phyloP scores from a whole-genome alignment of 2,329 filamentous ascomycete species.

The Arachnomyces sp. region DNA sequence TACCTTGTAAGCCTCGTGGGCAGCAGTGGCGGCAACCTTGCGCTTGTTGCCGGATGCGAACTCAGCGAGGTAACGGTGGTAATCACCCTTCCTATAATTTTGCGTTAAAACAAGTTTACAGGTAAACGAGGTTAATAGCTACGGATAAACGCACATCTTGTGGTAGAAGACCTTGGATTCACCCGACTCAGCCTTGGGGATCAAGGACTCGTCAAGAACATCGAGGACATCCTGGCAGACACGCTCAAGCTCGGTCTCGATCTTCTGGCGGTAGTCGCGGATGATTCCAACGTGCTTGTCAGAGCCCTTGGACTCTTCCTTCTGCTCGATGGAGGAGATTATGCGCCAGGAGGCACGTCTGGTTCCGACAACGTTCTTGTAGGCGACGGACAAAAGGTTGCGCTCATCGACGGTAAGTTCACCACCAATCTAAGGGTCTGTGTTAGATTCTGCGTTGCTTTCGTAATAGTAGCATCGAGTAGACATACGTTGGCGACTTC shows the following conservation, averaged over 20 bases:
- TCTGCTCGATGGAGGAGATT: conserved; percentile 99
- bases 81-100: conserved; percentile 77
- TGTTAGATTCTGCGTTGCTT: conserved; percentile 16
- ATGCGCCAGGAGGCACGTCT: conserved; percentile 98
- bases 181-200: conserved; percentile 90
- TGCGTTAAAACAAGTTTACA: conserved; percentile 8
- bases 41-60: conserved; percentile 89
- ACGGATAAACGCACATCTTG: conserved; percentile 70
- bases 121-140: background rate
- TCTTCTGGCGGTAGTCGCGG: conserved; percentile 96
- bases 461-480: conserved; percentile 9
- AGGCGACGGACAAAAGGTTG: conserved; percentile 95
- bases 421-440: conserved; percentile 48
- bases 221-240: conserved; percentile 97
- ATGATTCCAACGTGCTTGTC: conserved; percentile 92
- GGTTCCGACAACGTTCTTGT: conserved; percentile 99
- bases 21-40: conserved; percentile 76
- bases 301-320: conserved; percentile 98
- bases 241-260: conserved; percentile 92
- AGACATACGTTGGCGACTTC: conserved; percentile 82
- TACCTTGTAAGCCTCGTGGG: conserved; percentile 97
- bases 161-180: conserved; percentile 99
- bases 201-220: conserved; percentile 85
- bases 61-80: conserved; percentile 91
- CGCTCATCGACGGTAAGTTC: conserved; percentile 62